These are phyloP conservation scores for Calonectria hawksworthii DNA, from an alignment of 2,329 filamentous ascomycete genomes.

Conservation along the genomic window DNA sequence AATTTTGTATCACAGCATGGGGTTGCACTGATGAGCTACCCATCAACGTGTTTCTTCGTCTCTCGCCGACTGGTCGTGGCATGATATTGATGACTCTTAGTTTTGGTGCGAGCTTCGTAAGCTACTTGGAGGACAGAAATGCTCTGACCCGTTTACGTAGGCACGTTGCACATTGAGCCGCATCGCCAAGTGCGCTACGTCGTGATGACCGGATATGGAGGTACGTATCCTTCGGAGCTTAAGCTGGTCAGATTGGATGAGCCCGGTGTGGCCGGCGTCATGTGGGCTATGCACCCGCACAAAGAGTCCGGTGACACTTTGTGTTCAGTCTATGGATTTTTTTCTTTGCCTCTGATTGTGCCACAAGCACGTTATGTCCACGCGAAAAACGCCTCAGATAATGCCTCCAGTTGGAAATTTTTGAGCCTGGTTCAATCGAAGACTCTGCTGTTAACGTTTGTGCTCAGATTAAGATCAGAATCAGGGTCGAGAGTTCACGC, in stretches of 20 bases:
- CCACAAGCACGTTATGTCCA: neutral
- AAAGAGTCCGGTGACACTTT: slow-evolving; percentile 25
- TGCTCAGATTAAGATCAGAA: neutral
- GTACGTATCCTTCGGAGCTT: neutral
- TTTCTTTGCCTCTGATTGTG: neutral
- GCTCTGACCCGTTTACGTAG: neutral
- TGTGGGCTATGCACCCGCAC: slow-evolving; percentile 21
- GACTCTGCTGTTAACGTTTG: neutral
- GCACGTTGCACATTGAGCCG: slow-evolving; percentile 18
- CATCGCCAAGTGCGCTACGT: neutral
- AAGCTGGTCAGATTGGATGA: slow-evolving; percentile 1
- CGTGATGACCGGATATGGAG: neutral
- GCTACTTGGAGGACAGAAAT: neutral
- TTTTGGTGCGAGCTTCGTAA: neutral
- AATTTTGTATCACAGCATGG: neutral
- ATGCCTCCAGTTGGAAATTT: neutral
- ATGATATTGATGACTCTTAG: neutral
- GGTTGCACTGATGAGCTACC: neutral
- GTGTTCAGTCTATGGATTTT: neutral
- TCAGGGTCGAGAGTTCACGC: slow-evolving; percentile 2
- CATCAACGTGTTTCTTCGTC: neutral
- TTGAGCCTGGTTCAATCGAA: neutral
- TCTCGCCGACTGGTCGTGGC: slow-evolving; percentile 6
- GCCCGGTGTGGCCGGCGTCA: slow-evolving; percentile 23
- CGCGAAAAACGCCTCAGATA: neutral